phyloP scores from a whole-genome alignment of 257 asterid genomes.

The Anisodus acutangulus region DNA sequence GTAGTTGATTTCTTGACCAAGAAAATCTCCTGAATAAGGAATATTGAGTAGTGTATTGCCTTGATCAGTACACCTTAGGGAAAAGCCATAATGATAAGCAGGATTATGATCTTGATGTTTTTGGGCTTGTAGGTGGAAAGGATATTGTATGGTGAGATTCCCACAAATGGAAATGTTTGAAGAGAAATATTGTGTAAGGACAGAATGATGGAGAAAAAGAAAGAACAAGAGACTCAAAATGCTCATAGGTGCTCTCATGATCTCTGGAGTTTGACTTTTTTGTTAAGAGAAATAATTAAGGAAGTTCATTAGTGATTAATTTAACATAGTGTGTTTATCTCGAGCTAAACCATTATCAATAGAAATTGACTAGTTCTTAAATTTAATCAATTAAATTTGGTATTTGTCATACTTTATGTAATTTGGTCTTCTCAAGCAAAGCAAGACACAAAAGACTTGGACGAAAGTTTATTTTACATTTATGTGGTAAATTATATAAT shows the following conservation, averaged over 20 bases:
- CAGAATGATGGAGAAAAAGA: background rate
- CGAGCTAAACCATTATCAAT: too few species aligned
- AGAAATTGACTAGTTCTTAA: too few species aligned
- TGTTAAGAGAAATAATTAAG: background rate
- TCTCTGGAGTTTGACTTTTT: background rate
- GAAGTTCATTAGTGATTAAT: background rate
- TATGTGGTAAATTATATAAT: background rate
- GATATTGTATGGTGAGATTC: constrained; percentile 24
- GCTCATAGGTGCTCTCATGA: constrained; percentile 17
- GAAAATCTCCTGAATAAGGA: constrained; percentile 33
- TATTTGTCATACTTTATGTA: background rate
- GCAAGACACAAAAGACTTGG: constrained; percentile 2
- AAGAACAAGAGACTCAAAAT: constrained; percentile 21
- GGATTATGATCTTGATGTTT: constrained; percentile 13
- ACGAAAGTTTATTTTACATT: background rate
- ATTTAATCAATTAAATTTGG: too few species aligned
- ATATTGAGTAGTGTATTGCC: constrained; percentile 7
- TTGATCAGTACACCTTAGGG: constrained; percentile 22
- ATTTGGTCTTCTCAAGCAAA: background rate
- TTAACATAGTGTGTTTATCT: background rate
- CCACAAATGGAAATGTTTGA: constrained; percentile 22
- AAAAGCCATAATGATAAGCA: background rate
- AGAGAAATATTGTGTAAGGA: background rate
- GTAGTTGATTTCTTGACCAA: constrained; percentile 30
- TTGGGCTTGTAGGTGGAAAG: constrained; percentile 31